Conservation (phyloP, 1,139 yeast genomes). For the Blastobotrys elegans region DNA sequence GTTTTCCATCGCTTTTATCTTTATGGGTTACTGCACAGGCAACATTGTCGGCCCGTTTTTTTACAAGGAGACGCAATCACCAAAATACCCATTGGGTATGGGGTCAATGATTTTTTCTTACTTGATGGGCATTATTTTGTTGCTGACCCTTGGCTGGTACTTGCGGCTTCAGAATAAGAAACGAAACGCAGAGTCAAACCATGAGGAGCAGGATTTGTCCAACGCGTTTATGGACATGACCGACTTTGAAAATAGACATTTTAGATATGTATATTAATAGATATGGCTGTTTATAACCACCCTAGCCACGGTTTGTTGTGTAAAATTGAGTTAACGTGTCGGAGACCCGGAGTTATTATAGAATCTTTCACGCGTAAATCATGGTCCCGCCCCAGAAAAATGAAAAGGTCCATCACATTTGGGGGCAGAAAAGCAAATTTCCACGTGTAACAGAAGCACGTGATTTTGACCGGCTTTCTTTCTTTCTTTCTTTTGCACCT, state of each 20-base stretch:
- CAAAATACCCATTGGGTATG: slow-evolving; percentile 45
- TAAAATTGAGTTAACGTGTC: no score
- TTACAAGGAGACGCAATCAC: slow-evolving; percentile 45
- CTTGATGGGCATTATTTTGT: slow-evolving; percentile 28
- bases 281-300: no score
- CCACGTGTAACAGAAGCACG: no score
- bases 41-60: slow-evolving; percentile 54
- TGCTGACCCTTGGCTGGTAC: slow-evolving; percentile 31
- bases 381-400: no score
- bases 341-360: no score
- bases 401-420: no score
- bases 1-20: slow-evolving; percentile 40
- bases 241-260: slow-evolving; percentile 55
- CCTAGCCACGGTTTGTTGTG: no score
- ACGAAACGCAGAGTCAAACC: slow-evolving; percentile 15
- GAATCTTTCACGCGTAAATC: no score
- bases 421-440: no score
- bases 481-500: no score
- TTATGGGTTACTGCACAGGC: slow-evolving; percentile 52
- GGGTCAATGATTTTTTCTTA: slow-evolving; percentile 38
- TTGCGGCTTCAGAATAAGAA: slow-evolving; percentile 32
- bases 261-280: slow-evolving; percentile 46
- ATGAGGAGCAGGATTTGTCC: slow-evolving; percentile 24
- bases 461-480: no score
- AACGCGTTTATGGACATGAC: slow-evolving; percentile 54